Evolutionary conservation across 139 green algal genomes (phyloP), one percentile per base, ranked within the genome.

Genomic region (Haematococcus sp.): DNA sequence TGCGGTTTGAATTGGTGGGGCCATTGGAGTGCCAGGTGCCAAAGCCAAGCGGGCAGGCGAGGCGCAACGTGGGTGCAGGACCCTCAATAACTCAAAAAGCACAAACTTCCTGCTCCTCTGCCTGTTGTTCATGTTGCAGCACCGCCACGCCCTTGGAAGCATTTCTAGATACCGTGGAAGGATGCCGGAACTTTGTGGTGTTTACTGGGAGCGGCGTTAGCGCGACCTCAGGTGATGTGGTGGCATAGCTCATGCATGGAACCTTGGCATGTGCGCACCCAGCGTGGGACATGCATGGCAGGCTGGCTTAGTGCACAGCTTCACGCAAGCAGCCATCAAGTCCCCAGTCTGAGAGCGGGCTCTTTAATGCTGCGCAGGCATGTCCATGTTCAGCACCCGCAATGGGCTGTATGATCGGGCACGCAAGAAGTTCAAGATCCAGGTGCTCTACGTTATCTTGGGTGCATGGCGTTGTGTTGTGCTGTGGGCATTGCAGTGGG

Each of bases 341-440:
- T 3, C 23, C 17, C 11, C 67, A 3, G 11, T 27, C n/a, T 51
- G 4, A 28, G 23, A 25, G 46, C 43, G 73, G 11, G 5, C 46
- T 63, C n/a, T 61, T 25, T 35, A 11, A 54, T 69, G 16, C 30
- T 20, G 16, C 13, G 30, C 85, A 93, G 93, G 93, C 66, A 95
- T 97, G 89, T 95, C 89, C 2, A 97, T 93, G 31, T 97, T 97
- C 80, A 91, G 70, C 71, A 95, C 90, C 0, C 84, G 82, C 20
- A 89, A 90, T 23, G 93, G 93, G 3, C 73, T 97, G 46, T 97
- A 97, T 60, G 93, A 97, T 73, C 76, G 85, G 2, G 93, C 92
- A 1, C 68, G 83, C 19, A 88, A 89, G 74, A 74, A 76, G 33
- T 96, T 93, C 73, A 86, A 88, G 30, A 83, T 97, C 3, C 23